phyloP scores from a whole-genome alignment of 495 filamentous ascomycete species.

The Pyrenula massariospora region DNA sequence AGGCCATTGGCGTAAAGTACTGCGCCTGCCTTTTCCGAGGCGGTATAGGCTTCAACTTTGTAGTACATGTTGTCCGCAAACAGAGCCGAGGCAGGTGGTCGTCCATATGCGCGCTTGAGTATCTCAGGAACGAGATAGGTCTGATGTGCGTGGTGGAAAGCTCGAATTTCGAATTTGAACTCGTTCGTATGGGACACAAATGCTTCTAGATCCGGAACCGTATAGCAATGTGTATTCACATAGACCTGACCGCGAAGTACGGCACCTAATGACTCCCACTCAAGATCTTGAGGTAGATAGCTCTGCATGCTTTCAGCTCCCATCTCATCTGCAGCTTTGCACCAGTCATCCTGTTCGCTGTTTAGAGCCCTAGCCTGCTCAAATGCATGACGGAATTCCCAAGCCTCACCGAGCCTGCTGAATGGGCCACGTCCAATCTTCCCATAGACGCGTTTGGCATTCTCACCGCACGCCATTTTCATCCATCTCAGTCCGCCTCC shows the following conservation, averaged over 20 bases:
- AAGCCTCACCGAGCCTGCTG: slow-evolving; percentile 32
- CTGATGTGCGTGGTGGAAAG: slow-evolving; percentile 55
- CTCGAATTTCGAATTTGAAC: slow-evolving; percentile 47
- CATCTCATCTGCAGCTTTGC: slow-evolving; percentile 26
- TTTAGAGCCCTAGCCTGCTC: slow-evolving; percentile 39
- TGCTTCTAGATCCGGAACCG: slow-evolving; percentile 50
- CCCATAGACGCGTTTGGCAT: slow-evolving; percentile 43
- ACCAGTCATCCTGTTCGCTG: slow-evolving; percentile 48
- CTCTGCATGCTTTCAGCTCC: background rate
- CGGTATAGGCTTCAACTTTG: slow-evolving; percentile 50
- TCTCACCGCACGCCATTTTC: slow-evolving; percentile 66
- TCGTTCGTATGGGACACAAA: slow-evolving; percentile 52
- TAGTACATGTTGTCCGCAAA: slow-evolving; percentile 55
- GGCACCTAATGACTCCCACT: slow-evolving; percentile 45
- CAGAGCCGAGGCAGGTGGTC: slow-evolving; percentile 20
- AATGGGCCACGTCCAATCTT: background rate
- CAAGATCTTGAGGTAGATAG: slow-evolving; percentile 36
- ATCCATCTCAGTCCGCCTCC: slow-evolving; percentile 38
- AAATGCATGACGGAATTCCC: slow-evolving; percentile 50
- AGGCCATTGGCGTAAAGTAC: slow-evolving; percentile 47
- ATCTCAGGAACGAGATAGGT: slow-evolving; percentile 49
- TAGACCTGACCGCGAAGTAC: slow-evolving; percentile 48
- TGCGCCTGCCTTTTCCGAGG: slow-evolving; percentile 47
- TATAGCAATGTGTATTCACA: slow-evolving; percentile 57
- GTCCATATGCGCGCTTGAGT: slow-evolving; percentile 18